Evolutionary conservation across 2,329 filamentous ascomycete genomes (phyloP).

Genomic region (Zymoseptoria ardabiliae): DNA sequence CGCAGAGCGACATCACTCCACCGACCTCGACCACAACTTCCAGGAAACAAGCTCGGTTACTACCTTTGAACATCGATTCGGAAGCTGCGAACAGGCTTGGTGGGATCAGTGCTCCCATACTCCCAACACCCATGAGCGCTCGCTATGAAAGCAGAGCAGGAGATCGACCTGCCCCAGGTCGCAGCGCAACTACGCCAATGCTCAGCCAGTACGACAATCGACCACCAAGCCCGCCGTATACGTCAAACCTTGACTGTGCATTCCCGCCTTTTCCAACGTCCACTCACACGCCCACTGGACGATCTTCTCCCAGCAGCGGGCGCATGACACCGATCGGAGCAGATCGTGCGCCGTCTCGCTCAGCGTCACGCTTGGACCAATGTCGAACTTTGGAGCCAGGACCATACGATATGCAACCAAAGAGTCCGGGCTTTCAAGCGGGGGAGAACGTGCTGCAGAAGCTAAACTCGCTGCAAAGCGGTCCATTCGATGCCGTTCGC

Average conservation of each 20-base stretch:
- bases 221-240: constrained; percentile 37
- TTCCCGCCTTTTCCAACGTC: constrained; percentile 47
- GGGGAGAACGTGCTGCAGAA: constrained; percentile 45
- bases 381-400: constrained; percentile 11
- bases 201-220: constrained; percentile 25
- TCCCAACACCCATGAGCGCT: constrained; percentile 26
- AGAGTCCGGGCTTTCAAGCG: constrained; percentile 36
- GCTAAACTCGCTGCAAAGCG: constrained; percentile 56
- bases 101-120: constrained; percentile 49
- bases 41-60: constrained; percentile 12
- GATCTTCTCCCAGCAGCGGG: constrained; percentile 18
- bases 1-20: constrained; percentile 2
- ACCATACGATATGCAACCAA: constrained; percentile 28
- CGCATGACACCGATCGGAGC: constrained; percentile 20
- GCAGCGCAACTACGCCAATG: constrained; percentile 27
- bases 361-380: constrained; percentile 16
- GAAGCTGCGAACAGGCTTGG: constrained; percentile 31
- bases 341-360: constrained; percentile 22
- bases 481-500: constrained; percentile 48
- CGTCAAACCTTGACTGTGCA: constrained; percentile 42
- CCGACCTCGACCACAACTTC: constrained; percentile 1
- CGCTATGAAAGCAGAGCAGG: constrained; percentile 19
- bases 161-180: constrained; percentile 18
- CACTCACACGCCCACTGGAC: constrained; percentile 14
- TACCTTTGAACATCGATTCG: constrained; percentile 25